A percentile compares a stretch with the other conserved stretches of the same genome.
These are phyloP conservation scores for Apiospora malaysiana DNA, from an alignment of 2,329 filamentous ascomycete species.

Conservation along the genomic window DNA sequence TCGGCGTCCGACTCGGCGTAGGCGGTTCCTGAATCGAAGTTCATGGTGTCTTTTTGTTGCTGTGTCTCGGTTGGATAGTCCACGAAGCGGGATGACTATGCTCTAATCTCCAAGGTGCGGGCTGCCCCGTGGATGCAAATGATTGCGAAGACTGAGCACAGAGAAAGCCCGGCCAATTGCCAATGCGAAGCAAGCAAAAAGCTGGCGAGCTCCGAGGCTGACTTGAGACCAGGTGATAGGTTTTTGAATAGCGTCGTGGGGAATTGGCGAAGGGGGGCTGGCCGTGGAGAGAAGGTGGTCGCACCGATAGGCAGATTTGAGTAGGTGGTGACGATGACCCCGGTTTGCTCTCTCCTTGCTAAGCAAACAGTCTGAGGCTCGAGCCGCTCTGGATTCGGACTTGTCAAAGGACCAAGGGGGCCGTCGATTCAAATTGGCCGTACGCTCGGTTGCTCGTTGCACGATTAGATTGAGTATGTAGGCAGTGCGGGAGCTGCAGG, in stretches of 20 bases:
- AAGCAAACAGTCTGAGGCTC: conserved; percentile 4
- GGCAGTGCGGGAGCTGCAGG: conserved; percentile 15
- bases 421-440: background rate
- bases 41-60: conserved; percentile 49
- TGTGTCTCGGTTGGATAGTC: background rate
- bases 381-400: conserved; percentile 7
- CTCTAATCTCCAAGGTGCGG: background rate
- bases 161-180: conserved; percentile 12
- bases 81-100: background rate
- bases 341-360: background rate
- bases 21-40: conserved; percentile 69
- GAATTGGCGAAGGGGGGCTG: conserved; percentile 6
- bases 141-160: background rate
- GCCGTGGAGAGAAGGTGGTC: background rate
- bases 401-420: conserved; percentile 14
- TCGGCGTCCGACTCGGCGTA: conserved; percentile 83
- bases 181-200: conserved; percentile 8
- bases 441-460: conserved; percentile 15
- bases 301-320: background rate
- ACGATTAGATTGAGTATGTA: conserved; percentile 15
- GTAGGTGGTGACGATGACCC: background rate
- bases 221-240: background rate
- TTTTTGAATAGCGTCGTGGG: background rate
- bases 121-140: background rate
- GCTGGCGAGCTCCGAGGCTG: background rate